Conservation (phyloP, 306 rosid genomes). For the peach (Prunus persica) region Prunus_persica_NCBIv2 NC_034011.1:26102501-26103000, state of each 20-base stretch:
- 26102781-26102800: slow-evolving; percentile 77
- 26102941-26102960: background rate
- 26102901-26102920: background rate
- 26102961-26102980: background rate
- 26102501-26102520: slow-evolving; percentile 80
- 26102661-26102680: slow-evolving; percentile 83
- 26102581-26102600: slow-evolving; percentile 42
- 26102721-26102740: slow-evolving; percentile 77
- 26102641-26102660: slow-evolving; percentile 96
- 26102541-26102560: slow-evolving; percentile 32
- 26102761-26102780: slow-evolving; percentile 74
- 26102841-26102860: background rate
- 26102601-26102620: slow-evolving; percentile 30
- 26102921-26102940: background rate
- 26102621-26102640: slow-evolving; percentile 63
- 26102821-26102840: background rate
- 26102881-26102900: background rate
- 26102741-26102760: slow-evolving; percentile 69
- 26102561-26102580: slow-evolving; percentile 41
- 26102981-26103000: background rate
- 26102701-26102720: slow-evolving; percentile 54
- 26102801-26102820: background rate
- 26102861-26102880: background rate
- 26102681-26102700: slow-evolving; percentile 81
- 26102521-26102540: slow-evolving; percentile 55